Base-by-base conservation (phyloP, 108 stramenopile species). In the Nannochloropsis gaditana region DNA sequence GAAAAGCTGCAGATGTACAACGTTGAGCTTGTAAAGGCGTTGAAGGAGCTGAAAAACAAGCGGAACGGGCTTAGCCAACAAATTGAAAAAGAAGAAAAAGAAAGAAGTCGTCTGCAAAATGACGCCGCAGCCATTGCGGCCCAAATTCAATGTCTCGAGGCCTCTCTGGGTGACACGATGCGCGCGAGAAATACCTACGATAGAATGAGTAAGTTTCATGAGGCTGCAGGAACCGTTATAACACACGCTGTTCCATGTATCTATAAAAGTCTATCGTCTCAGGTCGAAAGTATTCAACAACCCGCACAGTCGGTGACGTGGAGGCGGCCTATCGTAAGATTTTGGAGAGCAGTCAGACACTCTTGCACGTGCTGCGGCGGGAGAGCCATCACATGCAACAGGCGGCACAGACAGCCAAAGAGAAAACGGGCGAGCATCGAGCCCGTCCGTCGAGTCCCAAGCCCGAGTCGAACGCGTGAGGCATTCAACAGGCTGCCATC, bases 311-410 rank as follows among this genome's bases (percentile, higher is more conserved):
- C 84, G 73, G 50, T 42, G 42, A 21, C 11, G 41, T 31, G 31
- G 81, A 81, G 86, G 82, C 93, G 10, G 93, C 93, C 5, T 93
- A 95, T 86, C 93, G 93, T 92, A 94, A 95, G 92, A 95, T 95
- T 43, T 85, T 94, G 44, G 94, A 95, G 88, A 90, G 89, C n/a
- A 93, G 93, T 43, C 93, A 94, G 80, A 95, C 94, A 1, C 86
- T 95, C 41, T 91, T 95, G 42, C 92, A 94, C 83, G 94, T 95
- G 5, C 92, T 95, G 82, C 93, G 92, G 86, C 89, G 94, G 21
- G 94, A 95, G 85, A 92, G 91, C 15, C 45, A 82, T 59, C 88
- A 86, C 85, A 73, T 92, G 31, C 80, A 45, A 50, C 96, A 95
- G 80, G 96, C 96, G 90, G 96, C 95, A 82, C 87, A 96, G 81